A percentile compares a stretch with the other conserved stretches of the same genome.
Evolutionary conservation across 2,329 filamentous ascomycete genomes (phyloP).

Genomic region (Fusarium tuaranense): DNA sequence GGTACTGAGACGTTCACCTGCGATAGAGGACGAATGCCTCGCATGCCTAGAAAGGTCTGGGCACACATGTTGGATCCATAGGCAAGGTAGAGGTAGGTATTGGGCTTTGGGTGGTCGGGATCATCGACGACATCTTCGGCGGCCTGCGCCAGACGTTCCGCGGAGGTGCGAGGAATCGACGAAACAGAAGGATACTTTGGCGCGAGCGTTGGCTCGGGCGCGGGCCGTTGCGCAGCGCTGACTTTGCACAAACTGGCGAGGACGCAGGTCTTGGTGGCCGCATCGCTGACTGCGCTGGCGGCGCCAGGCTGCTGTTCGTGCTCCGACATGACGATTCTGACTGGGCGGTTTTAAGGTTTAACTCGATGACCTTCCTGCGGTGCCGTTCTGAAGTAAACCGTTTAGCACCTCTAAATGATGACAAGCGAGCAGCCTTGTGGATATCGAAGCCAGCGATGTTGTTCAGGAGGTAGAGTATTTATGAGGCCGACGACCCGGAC

Average conservation of each 20-base stretch:
- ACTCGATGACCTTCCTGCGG: constrained; percentile 19
- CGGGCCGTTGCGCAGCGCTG: constrained; percentile 32
- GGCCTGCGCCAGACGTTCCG: constrained; percentile 46
- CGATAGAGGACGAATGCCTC: constrained; percentile 85
- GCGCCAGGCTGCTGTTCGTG: background rate
- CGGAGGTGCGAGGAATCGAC: constrained; percentile 49
- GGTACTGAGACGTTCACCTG: constrained; percentile 87
- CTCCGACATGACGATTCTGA: constrained; percentile 28
- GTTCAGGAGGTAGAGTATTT: background rate
- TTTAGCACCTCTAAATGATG: background rate
- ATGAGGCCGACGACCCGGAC: constrained; percentile 8
- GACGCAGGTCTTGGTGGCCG: constrained; percentile 8
- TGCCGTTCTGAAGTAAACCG: background rate
- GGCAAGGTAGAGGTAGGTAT: constrained; percentile 81
- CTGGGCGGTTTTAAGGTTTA: constrained; percentile 9
- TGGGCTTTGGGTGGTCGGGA: constrained; percentile 35
- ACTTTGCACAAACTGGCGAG: constrained; percentile 43
- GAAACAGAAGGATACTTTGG: constrained; percentile 45
- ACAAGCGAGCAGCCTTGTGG: background rate
- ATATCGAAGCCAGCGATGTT: background rate
- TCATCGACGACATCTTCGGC: constrained; percentile 40
- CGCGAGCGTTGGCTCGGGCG: constrained; percentile 8
- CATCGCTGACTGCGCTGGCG: constrained; percentile 10
- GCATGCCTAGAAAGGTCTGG: constrained; percentile 80
- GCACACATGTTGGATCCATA: constrained; percentile 92